Base-by-base conservation (phyloP, 176 grass and related monocot species). In the Oryza glaberrima region DNA sequence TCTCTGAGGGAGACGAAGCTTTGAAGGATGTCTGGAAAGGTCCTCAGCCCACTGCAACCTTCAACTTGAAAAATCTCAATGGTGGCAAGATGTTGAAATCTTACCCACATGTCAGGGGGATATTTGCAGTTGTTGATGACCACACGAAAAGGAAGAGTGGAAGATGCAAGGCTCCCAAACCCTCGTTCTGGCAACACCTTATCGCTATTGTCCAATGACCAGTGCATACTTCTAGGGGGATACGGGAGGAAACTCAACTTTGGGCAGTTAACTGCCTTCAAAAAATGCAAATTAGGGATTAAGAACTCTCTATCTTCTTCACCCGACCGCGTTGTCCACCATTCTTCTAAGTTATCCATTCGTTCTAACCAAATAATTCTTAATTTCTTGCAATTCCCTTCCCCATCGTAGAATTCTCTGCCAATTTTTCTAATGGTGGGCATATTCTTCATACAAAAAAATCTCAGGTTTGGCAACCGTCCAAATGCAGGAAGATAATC, bases 31-130 rank as follows among this genome's bases (percentile, higher is more conserved):
- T 73, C 36, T 0, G 80, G 35, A 4, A 45, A 61, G 12, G 20
- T 36, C 7, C 0, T 17, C 14, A 41, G 4, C 20, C 32, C 4
- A 0, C 1, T 0, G 16, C 16, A 11, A 3, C 0, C 1, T 0
- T 0, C 0, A 65, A 75, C 6, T 0, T 0, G 0, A 11, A 83
- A 48, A 3, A 0, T 1, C 28, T 76, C 72, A 3, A 77, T n/a
- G 6, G 83, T 49, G 25, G 81, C 3, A 4, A 83, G 17, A 22
- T 83, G 25, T 0, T 83, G 17, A 48, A 74, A 10, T 3, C 35
- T 14, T n/a, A 0, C 6, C 81, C 81, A 83, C 25, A 9, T 22
- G 3, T 65, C 58, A 48, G 17, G 0, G 22, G 40, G n/a, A 6
- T 6, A 38, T 6, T 38, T 38, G 5, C 36, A 38, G 36, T 38